These are phyloP conservation scores for Thielaviopsis ethacetica DNA, from an alignment of 2,329 filamentous ascomycete genomes.

Conservation along the genomic window DNA sequence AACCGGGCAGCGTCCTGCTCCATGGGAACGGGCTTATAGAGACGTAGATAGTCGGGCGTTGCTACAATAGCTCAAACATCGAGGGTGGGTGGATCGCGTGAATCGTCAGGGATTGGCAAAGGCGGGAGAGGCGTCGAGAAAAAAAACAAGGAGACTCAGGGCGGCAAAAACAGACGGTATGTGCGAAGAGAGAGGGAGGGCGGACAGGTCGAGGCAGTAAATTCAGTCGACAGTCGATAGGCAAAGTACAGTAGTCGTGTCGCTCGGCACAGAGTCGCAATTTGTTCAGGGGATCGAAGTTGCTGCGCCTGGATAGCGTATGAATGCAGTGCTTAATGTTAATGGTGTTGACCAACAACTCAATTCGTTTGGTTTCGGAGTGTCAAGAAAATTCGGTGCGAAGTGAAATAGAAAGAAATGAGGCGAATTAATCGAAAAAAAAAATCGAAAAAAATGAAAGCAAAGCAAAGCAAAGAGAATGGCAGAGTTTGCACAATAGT, in stretches of 20 bases:
- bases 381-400: background rate
- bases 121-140: background rate
- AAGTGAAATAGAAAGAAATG: background rate
- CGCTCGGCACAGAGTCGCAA: background rate
- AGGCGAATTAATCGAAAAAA: background rate
- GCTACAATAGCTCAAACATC: conserved; percentile 4
- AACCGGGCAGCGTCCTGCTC: background rate
- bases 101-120: conserved; percentile 2
- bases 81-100: background rate
- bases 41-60: conserved; percentile 2
- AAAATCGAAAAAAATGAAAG: background rate
- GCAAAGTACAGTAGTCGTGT: background rate
- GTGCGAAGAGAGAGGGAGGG: background rate
- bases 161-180: background rate
- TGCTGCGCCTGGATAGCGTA: background rate
- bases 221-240: background rate
- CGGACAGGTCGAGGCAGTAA: background rate
- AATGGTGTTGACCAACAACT: background rate
- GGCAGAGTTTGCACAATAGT: background rate
- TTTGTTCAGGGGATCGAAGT: background rate
- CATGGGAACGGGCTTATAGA: conserved; percentile 3
- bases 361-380: background rate
- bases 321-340: background rate
- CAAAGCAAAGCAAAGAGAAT: background rate
- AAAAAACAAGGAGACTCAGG: background rate